Base-by-base conservation (phyloP, 495 filamentous ascomycete species). In the Neurospora sublineolata region DNA sequence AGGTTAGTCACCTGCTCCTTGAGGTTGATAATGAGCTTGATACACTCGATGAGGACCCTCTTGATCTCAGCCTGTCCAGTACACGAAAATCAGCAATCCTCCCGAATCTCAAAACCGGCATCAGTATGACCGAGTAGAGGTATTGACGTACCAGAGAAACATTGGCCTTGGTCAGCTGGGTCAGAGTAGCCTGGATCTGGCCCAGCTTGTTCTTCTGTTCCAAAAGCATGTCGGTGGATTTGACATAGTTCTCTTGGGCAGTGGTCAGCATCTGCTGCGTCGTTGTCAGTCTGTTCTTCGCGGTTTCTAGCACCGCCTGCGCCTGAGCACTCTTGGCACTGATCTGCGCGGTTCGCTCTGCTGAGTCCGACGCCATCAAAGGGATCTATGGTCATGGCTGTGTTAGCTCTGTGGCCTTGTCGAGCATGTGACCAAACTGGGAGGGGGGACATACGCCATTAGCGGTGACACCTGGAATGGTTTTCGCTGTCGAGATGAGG, bases 11-110 rank as follows among this genome's bases (percentile, higher is more conserved):
- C 60, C 1, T 71, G 41, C 69, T 71, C 6, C 7, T 71, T 71
- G 20, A 71, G 46, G 11, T 71, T 71, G 14, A 71, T 64, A 36
- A 71, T 71, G 42, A 71, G 46, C 36, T 64, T 58, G 42, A 71
- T 71, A 46, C 69, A 71, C 36, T 58, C 36, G 44, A 71, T 71
- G 3, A 71, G 46, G 30, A 64, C 60, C n/a, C 46, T 10, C 42
- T 71, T 71, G 69, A 71, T 71, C 42, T 71, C 69, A 14, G 41
- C 46, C 69, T 71, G 33, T 20, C 20, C 18, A 37, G 37, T n/a
- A 36, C 30, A 27, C 37, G 9, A 16, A 37, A 44, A n/a, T 44
- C 42, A 44, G 42, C n/a, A 44, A 44, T 3, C 7, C n/a, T 44
- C 9, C 18, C 42, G 8, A 20, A 1, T 20, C 42, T 3, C 42